Evolutionary conservation across 192 early-diverging fungal genomes (phyloP).

Genomic region (Gigaspora rosea): DNA sequence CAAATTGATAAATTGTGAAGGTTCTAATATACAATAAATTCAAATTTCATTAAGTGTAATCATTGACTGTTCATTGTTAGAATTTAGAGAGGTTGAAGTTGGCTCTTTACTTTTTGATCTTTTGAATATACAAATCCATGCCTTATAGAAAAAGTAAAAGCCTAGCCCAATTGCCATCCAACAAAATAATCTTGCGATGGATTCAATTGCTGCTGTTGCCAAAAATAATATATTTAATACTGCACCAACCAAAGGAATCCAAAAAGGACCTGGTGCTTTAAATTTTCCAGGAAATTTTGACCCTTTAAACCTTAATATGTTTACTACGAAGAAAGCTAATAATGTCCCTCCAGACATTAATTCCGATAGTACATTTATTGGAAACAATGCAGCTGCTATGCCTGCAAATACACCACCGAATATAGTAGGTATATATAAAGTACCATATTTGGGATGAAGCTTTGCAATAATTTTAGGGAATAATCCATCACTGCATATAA

Average conservation of each 20-base stretch:
- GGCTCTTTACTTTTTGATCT: too few species aligned
- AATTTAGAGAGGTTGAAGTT: too few species aligned
- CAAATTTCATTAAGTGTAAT: too few species aligned
- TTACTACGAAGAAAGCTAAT: slow-evolving; percentile 82
- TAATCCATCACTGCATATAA: slow-evolving; percentile 63
- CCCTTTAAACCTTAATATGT: slow-evolving; percentile 75
- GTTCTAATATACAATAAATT: too few species aligned
- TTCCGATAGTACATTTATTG: slow-evolving; percentile 82
- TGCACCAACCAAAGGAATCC: slow-evolving; percentile 68
- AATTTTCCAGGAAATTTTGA: slow-evolving; percentile 73
- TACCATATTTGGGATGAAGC: slow-evolving; percentile 72
- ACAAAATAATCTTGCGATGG: slow-evolving; percentile 72
- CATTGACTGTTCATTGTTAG: too few species aligned
- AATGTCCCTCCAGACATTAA: slow-evolving; percentile 86
- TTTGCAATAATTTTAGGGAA: slow-evolving; percentile 64
- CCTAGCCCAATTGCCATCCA: slow-evolving; percentile 78
- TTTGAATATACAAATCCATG: too few species aligned
- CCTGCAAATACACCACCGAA: slow-evolving; percentile 67
- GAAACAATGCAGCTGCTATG: slow-evolving; percentile 69
- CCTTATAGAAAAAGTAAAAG: slow-evolving; percentile 69
- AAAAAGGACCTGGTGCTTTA: slow-evolving; percentile 67
- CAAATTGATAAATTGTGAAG: too few species aligned
- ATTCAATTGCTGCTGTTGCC: slow-evolving; percentile 61
- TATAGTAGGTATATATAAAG: slow-evolving; percentile 73
- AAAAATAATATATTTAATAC: slow-evolving; percentile 61